Conservation (phyloP, 495 filamentous ascomycete genomes). For the Pseudomonodictys pantanalensis region DNA sequence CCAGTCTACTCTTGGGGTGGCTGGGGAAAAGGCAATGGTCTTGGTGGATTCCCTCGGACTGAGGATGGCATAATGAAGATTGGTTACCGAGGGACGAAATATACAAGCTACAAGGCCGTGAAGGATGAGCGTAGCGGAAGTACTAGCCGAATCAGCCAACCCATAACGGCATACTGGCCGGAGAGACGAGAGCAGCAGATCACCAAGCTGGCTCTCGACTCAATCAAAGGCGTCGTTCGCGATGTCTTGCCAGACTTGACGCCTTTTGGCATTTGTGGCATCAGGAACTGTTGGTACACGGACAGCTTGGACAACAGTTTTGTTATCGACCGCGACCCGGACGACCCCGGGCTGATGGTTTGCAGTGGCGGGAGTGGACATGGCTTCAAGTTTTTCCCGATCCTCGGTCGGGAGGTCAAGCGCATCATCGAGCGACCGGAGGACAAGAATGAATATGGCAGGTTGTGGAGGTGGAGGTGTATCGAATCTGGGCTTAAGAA, state of each 20-base stretch:
- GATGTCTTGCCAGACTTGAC: background rate
- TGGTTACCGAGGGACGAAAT: constrained; percentile 7
- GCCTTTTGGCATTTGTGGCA: background rate
- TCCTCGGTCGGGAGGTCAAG: background rate
- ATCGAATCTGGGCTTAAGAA: no score
- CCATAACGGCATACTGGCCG: no score
- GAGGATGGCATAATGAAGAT: background rate
- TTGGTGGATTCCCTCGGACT: background rate
- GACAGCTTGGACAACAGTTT: constrained; percentile 1
- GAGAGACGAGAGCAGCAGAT: background rate
- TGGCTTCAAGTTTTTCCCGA: constrained; percentile 3
- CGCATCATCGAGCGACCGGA: background rate
- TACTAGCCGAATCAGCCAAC: background rate
- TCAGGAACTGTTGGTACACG: background rate
- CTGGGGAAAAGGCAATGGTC: background rate
- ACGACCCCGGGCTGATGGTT: background rate
- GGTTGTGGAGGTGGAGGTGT: background rate
- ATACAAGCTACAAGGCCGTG: background rate
- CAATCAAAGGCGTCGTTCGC: background rate
- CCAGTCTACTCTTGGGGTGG: no score
- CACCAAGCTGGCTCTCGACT: background rate
- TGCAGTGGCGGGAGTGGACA: background rate
- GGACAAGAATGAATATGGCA: background rate
- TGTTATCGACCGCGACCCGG: background rate
- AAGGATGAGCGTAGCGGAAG: background rate